A percentile compares a stretch with the other conserved stretches of the same genome.
phyloP scores from a whole-genome alignment of 2,329 filamentous ascomycete genomes.

The Alternaria panax region DNA sequence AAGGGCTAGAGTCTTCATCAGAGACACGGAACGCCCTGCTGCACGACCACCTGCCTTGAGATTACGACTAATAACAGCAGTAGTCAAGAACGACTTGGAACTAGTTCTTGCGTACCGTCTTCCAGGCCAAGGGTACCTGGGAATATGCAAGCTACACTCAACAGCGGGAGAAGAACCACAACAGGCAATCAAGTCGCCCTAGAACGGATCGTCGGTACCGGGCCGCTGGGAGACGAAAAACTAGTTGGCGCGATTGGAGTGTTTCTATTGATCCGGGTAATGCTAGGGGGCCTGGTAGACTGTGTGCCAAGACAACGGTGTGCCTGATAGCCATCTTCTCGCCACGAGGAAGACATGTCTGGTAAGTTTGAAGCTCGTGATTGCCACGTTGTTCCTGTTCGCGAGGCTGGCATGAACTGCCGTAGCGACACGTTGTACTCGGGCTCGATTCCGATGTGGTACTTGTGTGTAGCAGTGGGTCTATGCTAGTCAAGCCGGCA shows the following conservation, averaged over 20 bases:
- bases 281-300: not conserved
- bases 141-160: slow-evolving; percentile 1
- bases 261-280: slow-evolving; percentile 16
- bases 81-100: not conserved
- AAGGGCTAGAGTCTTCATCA: slow-evolving; percentile 2
- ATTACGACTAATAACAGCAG: slow-evolving; percentile 4
- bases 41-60: not conserved
- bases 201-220: slow-evolving; percentile 4
- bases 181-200: not conserved
- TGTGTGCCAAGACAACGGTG: not conserved
- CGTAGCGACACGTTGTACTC: not conserved
- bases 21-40: slow-evolving; percentile 9
- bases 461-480: not conserved
- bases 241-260: not conserved
- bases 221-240: slow-evolving; percentile 2
- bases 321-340: not conserved
- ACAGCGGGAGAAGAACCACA: not conserved
- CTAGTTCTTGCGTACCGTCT: not conserved
- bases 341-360: not conserved
- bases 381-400: not conserved
- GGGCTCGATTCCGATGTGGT: not conserved
- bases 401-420: not conserved
- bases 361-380: not conserved
- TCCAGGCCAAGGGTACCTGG: slow-evolving; percentile 4
- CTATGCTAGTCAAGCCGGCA: not conserved